Evolutionary conservation across 2,329 filamentous ascomycete genomes (phyloP).

Genomic region (Penicillium brasilianum): DNA sequence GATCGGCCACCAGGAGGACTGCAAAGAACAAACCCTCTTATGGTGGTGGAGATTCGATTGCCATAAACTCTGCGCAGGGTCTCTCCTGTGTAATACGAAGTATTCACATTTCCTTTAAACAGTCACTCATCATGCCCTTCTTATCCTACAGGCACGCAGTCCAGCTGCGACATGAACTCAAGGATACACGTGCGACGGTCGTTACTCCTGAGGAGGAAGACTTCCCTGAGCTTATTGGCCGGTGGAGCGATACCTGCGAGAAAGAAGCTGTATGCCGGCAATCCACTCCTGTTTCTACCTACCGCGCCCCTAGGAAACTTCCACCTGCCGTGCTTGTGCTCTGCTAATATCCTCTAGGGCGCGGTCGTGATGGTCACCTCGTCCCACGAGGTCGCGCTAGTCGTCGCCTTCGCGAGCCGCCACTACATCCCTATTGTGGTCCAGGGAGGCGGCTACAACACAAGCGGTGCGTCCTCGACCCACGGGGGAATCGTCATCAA

Average conservation of each 20-base stretch:
- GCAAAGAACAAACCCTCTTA: background rate
- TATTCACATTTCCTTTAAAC: background rate
- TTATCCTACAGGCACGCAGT: background rate
- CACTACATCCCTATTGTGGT: background rate
- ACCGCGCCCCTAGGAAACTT: background rate
- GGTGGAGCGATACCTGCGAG: background rate
- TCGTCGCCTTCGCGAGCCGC: background rate
- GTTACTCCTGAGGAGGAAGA: background rate
- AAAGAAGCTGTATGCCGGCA: background rate
- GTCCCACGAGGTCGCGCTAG: background rate
- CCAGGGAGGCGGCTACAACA: slow-evolving; percentile 2
- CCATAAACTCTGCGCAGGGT: background rate
- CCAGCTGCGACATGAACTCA: background rate
- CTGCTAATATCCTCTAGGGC: slow-evolving; percentile 2
- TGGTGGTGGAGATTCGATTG: background rate
- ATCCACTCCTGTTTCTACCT: background rate
- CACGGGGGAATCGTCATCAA: slow-evolving; percentile 13
- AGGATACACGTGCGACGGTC: background rate
- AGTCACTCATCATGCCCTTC: background rate
- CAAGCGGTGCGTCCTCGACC: slow-evolving; percentile 6
- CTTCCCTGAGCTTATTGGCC: background rate
- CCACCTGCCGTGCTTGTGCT: background rate
- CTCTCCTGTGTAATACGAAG: background rate
- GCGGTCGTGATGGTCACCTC: slow-evolving; percentile 5
- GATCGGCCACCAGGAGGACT: background rate